Percentiles rank a stretch among this genome's conserved stretches.
These are phyloP conservation scores for Aspergillus sp. DNA, from an alignment of 2,329 filamentous ascomycete genomes.

Conservation along the genomic window DNA sequence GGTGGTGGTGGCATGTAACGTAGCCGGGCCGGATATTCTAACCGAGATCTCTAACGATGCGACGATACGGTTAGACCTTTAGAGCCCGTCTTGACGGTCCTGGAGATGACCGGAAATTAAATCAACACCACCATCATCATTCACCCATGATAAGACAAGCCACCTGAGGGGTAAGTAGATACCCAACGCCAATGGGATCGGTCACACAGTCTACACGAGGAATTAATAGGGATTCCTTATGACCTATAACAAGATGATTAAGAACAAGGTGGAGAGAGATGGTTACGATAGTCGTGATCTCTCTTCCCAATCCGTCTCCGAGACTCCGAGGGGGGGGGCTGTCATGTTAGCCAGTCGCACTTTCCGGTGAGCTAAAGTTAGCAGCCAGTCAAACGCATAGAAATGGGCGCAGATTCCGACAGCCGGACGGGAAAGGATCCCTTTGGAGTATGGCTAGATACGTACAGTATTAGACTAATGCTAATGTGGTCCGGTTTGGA, in stretches of 20 bases:
- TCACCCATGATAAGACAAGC: too few relatives aligned
- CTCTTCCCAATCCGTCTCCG: neutral
- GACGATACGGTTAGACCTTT: slow-evolving; percentile 1
- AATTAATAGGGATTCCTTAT: too few relatives aligned
- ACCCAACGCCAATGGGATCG: too few relatives aligned
- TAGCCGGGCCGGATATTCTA: slow-evolving; percentile 9
- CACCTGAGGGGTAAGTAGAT: too few relatives aligned
- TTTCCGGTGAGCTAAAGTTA: slow-evolving; percentile 7
- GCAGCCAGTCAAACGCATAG: slow-evolving; percentile 10
- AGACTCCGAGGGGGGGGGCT: neutral
- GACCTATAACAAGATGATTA: too few relatives aligned
- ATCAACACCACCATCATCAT: too few relatives aligned
- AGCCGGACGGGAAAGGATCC: slow-evolving; percentile 15
- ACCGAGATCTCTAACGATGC: slow-evolving; percentile 8
- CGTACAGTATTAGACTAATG: too few relatives aligned
- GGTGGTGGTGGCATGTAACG: slow-evolving; percentile 1
- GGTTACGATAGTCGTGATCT: neutral
- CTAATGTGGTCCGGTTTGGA: neutral
- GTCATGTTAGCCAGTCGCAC: neutral
- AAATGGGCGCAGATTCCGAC: neutral
- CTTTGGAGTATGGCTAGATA: slow-evolving; percentile 2
- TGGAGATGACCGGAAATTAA: neutral
- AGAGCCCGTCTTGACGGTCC: neutral
- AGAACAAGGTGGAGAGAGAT: too few relatives aligned
- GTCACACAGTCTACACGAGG: too few relatives aligned